Base-by-base conservation (phyloP, 1,284 basidiomycete species). In the Farysia itapuensis region DNA sequence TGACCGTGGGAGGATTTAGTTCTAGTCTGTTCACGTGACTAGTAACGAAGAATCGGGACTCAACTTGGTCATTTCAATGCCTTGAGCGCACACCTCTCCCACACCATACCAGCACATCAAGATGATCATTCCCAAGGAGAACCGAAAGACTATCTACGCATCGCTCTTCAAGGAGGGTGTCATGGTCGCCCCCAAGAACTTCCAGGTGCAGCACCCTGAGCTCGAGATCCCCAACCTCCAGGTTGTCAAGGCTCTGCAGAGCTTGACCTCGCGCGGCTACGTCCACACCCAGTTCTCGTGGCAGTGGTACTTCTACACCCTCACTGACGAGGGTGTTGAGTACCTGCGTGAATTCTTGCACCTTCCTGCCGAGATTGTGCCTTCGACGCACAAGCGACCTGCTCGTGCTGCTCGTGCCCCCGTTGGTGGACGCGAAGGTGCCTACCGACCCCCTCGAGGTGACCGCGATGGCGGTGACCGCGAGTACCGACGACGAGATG, bases 221-320 rank as follows among this genome's bases (percentile, higher is more conserved):
- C 85, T 99, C 68, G 89, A 93, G 65, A 87, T 97, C 76, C 89
- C 89, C 70, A 98, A 99, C 82, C 87, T 99, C 67, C 84, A 96
- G 79, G 95, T 98, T 74, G 95, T 99, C 85, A 99, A 98, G 85
- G 91, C 91, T 59, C 87, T 94, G 82, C 94, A 98, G 81, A 93
- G 89, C 80, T 84, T 99, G 72, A 97, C 90, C 78, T 96, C 92
- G 56, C 87, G 85, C 81, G 91, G 92, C 64, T 87, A 84, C 81
- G 91, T 98, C 80, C 95, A 97, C 86, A 97, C 94, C 68, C 93
- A 93, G 79, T 81, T 79, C 77, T 78, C 76, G 56, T 79, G 79
- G 79, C 78, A 78, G 66, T 79, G 75, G 76, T 79, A 78, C 75
- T 79, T 68, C 66, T 76, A 76, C 67, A 67, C 71, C 33, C 67